Percentiles rank a stretch among this genome's conserved stretches.
Conservation (phyloP, 345 rosid genomes). For the Chamaenerion angustifolium region DNA sequence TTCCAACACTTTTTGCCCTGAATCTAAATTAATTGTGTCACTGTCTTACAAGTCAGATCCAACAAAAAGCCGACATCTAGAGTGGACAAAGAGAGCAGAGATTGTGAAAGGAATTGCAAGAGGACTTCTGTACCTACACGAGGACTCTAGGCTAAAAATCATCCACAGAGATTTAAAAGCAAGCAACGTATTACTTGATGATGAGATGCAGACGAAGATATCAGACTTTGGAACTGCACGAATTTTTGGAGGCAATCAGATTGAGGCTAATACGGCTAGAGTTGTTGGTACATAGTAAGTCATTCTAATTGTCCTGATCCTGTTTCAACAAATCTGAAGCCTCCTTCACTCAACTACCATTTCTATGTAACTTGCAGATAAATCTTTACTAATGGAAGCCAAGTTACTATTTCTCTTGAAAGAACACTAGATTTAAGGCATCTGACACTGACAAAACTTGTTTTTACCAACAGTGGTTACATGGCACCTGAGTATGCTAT, state of each 20-base stretch:
- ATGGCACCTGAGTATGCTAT: constrained; percentile 75
- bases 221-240: constrained; percentile 72
- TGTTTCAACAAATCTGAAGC: too few species aligned
- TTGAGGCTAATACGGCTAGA: constrained; percentile 37
- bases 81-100: constrained; percentile 37
- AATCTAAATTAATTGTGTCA: too few species aligned
- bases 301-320: too few species aligned
- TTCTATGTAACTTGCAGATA: too few species aligned
- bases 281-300: constrained; percentile 63
- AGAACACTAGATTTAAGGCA: too few species aligned
- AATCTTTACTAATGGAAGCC: too few species aligned
- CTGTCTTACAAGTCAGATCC: constrained; percentile 21
- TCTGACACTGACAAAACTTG: too few species aligned
- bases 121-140: constrained; percentile 62
- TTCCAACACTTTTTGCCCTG: too few species aligned
- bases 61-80: constrained; percentile 22
- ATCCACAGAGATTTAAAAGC: constrained; percentile 61
- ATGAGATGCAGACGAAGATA: constrained; percentile 56
- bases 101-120: constrained; percentile 67
- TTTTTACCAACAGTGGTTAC: constrained; percentile 43
- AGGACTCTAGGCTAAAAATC: constrained; percentile 56
- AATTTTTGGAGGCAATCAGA: constrained; percentile 33
- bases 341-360: too few species aligned
- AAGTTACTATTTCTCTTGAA: too few species aligned
- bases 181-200: constrained; percentile 58